Percentiles rank a stretch among this genome's conserved stretches.
These are phyloP conservation scores for Porphyridium purpureum DNA, from an alignment of 23 red algal genomes.

Conservation along the genomic window DNA sequence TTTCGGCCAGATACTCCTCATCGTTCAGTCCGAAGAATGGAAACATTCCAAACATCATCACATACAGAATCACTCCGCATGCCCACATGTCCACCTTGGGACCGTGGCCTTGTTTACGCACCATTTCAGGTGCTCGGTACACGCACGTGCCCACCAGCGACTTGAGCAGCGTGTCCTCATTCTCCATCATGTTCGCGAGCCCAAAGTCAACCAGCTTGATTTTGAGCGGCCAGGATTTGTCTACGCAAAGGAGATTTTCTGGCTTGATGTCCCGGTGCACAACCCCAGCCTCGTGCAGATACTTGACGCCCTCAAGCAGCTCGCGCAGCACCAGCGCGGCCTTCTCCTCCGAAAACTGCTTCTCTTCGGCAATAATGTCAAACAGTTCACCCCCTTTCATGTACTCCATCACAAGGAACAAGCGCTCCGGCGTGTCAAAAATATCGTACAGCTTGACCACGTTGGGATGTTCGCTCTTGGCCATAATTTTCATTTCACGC, in stretches of 20 bases:
- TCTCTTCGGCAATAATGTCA: conserved; percentile 60
- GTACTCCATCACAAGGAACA: conserved; percentile 80
- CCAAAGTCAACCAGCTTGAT: conserved; percentile 93
- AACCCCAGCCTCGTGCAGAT: conserved; percentile 60
- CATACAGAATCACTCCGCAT: conserved; percentile 61
- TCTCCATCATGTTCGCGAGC: conserved; percentile 40
- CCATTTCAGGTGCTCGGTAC: conserved; percentile 75
- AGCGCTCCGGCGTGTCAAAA: conserved; percentile 50
- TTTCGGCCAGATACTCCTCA: conserved; percentile 53
- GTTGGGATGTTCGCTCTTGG: conserved; percentile 35
- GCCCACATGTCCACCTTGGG: conserved; percentile 77
- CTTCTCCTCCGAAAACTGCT: conserved; percentile 60
- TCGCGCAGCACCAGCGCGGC: conserved; percentile 55
- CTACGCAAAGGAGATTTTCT: conserved; percentile 69
- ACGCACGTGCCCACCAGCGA: too few relatives aligned
- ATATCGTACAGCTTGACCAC: conserved; percentile 72
- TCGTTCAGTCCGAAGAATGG: conserved; percentile 76
- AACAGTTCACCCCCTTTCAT: conserved; percentile 78
- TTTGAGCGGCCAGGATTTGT: conserved; percentile 18
- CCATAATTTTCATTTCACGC: conserved; percentile 47
- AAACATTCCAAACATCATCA: conserved; percentile 78
- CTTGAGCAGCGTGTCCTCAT: too few relatives aligned
- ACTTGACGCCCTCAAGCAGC: conserved; percentile 59
- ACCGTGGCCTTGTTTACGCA: conserved; percentile 35
- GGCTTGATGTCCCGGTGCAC: conserved; percentile 87